Base-by-base conservation (phyloP, 345 rosid genomes). In the Acer saccharum region DNA sequence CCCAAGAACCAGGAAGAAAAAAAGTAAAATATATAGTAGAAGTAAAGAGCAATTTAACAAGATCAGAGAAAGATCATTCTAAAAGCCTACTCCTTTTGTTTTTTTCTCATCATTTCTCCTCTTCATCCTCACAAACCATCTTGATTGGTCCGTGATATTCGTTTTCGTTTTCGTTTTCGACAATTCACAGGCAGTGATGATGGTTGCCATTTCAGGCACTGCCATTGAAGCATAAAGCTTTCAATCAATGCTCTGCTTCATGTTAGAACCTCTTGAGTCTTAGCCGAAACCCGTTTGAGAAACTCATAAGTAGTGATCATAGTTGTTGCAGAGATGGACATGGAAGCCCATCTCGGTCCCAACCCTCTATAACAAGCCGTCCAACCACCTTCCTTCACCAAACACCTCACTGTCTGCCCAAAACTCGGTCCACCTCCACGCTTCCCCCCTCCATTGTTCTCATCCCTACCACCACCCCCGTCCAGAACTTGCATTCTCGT, bases 281-380 rank as follows among this genome's bases (percentile, higher is more conserved):
- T 95, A 11, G 96, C 82, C 0, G 99, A 95, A 17, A 91, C 86
- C 63, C 98, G 91, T 82, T 95, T 95, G 74, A 95, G 84, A 83
- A 93, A 93, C 94, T 95, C 99, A 73, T 93, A 95, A 69, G 99
- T 95, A 73, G 98, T 95, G 81, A 95, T 92, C 98, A 95, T 95
- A 18, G 97, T 91, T 0, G 97, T 93, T 48, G 98, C 95, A 64
- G 98, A 95, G 94, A 95, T 87, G 3, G 98, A 92, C 97, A 90
- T 90, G 1, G 98, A 95, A 48, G 97, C 98, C 86, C 98, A 95
- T 61, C 98, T 77, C 7, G 97, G 98, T 20, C 97, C 98, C 73
- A 93, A 80, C 8, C 98, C 98, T 83, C 97, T 87, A 68, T 93
- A 95, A 85, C 98, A 95, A 76, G 98, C 98, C 50, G 77, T 77